Base-by-base conservation (phyloP, 345 rosid species). In the Lepidium africanum region DNA sequence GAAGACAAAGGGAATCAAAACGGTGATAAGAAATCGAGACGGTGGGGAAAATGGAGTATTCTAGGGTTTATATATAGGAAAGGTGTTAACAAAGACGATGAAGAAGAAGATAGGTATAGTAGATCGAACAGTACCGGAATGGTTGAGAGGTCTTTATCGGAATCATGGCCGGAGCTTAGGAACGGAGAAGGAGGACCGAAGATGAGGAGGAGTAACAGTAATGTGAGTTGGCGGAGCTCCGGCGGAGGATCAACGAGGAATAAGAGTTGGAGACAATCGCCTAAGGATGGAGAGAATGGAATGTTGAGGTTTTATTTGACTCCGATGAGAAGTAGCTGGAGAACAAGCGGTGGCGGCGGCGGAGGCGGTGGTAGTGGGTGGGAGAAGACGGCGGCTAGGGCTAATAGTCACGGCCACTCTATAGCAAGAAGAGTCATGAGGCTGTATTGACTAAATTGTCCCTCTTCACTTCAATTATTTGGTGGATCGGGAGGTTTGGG, bases 11-110 rank as follows among this genome's bases (percentile, higher is more conserved):
- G 83, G 78, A 1, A 79, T 87, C 4, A 72, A 78, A 39, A 76
- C 72, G 88, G 70, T 45, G 45, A 62, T 4, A 91, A 86, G 88
- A 95, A 95, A 80, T 80, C 96, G 0, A 66, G 79, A 68, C 76
- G 90, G 56, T 91, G 99, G 99, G 78, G 86, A 9, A 94, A 87
- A 77, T 87, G 96, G 94, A 95, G 80, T 73, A 86, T 95, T 53
- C 81, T 87, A 84, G 96, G 90, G 8, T 78, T 91, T 11, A 86
- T 95, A 37, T 73, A 91, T 79, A 67, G 85, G 75, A 70, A 86
- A 64, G 84, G 81, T 43, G 88, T 81, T 13, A 82, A 67, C 85
- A 87, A 86, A 5, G 90, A 84, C 57, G 93, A 87, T 57, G 70
- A 66, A 8, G 77, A 47, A 30, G 74, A 75, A 32, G 78, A 75